These are phyloP conservation scores for Chenopodium suecicum DNA, from an alignment of 148 eudicot species.

Conservation along the genomic window DNA sequence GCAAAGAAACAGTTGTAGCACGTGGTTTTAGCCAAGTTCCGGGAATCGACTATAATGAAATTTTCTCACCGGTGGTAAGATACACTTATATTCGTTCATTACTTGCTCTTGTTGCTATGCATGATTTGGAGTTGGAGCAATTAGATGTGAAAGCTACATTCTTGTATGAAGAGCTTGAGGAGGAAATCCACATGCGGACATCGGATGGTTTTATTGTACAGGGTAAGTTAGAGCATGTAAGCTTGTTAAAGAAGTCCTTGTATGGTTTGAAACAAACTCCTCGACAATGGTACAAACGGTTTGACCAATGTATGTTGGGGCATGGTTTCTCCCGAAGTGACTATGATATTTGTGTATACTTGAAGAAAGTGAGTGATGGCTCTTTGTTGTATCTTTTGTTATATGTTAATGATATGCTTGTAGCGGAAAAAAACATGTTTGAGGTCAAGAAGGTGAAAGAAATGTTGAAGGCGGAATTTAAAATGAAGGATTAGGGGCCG, in stretches of 20 bases:
- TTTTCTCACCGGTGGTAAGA: neutral
- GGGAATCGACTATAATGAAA: neutral
- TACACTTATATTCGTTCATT: neutral
- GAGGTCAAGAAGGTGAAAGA: neutral
- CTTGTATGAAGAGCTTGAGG: no score
- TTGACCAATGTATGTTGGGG: neutral
- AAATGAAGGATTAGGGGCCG: neutral
- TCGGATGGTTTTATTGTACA: no score
- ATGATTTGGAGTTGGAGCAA: no score
- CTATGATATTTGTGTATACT: no score
- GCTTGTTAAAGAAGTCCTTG: neutral
- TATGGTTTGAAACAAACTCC: neutral
- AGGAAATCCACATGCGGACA: no score
- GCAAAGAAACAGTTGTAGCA: neutral
- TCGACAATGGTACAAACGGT: neutral
- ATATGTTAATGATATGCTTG: neutral
- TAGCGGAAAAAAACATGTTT: neutral
- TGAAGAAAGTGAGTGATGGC: neutral
- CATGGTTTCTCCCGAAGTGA: neutral
- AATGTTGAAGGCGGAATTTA: neutral
- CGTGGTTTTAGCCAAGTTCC: neutral
- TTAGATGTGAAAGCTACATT: no score
- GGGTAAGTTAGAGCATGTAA: no score
- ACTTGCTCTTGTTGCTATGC: neutral
- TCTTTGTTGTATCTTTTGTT: neutral